These are phyloP conservation scores for Botrytis cinerea DNA, from an alignment of 2,329 filamentous ascomycete species.

Conservation along the genomic window DNA sequence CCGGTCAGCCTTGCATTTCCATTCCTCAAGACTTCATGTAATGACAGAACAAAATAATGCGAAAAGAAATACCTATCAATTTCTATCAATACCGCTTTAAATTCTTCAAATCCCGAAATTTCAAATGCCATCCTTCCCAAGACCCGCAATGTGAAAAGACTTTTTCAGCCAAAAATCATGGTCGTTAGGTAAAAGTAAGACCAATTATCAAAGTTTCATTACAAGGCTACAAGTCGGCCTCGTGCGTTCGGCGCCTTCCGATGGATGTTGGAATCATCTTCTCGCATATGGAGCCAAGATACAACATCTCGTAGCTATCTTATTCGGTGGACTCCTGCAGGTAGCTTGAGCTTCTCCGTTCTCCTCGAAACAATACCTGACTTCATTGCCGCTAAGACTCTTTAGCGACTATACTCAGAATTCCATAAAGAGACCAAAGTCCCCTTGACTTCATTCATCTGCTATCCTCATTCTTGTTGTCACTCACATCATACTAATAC, in stretches of 20 bases:
- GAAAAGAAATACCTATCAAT: background rate
- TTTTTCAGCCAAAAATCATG: background rate
- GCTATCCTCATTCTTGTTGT: constrained; percentile 18
- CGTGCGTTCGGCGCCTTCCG: constrained; percentile 23
- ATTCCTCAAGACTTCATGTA: background rate
- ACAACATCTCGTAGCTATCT: constrained; percentile 1
- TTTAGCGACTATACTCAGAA: background rate
- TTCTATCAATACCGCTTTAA: background rate
- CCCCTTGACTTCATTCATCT: constrained; percentile 12
- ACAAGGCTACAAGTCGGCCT: constrained; percentile 22
- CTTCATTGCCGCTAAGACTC: constrained; percentile 8
- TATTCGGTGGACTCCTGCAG: constrained; percentile 18
- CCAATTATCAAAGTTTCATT: background rate
- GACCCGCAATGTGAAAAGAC: background rate
- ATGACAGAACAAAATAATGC: constrained; percentile 10
- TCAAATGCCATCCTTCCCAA: background rate
- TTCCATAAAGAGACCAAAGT: constrained; percentile 14
- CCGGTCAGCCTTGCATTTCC: background rate
- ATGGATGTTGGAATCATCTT: constrained; percentile 1
- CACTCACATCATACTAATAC: constrained; percentile 16
- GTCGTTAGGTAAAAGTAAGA: constrained; percentile 21
- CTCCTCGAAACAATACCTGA: constrained; percentile 6
- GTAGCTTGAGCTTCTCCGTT: constrained; percentile 20
- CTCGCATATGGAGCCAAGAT: constrained; percentile 7
- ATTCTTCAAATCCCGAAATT: background rate